Evolutionary conservation across 805 yeast genomes (phyloP), one percentile per base, ranked within the genome.

Genomic region (Teunomyces gatunensis): DNA sequence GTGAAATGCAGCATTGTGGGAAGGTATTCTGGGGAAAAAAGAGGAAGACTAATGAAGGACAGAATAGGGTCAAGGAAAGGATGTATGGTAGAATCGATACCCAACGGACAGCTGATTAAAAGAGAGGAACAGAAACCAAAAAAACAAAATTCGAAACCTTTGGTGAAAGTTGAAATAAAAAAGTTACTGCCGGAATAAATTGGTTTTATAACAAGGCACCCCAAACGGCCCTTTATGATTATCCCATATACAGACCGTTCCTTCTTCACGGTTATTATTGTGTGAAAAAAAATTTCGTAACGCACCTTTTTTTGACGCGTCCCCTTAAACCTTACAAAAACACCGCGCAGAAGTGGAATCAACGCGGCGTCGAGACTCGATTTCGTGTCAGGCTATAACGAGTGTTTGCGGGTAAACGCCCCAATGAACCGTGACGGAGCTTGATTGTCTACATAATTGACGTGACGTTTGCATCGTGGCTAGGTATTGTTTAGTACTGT

Each of bases 131-230:
- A 39, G 34, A 27, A 39, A 39, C 34, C 43, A 27, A 39, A 39
- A 37, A 37, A 11, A 21, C 27, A 11, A 9, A 23, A 32, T 6
- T 15, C 6, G 28, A 37, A 21, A 37, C 40, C 40, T 37, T 29
- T 37, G 40, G 40, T 23, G 28, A 23, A 37, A 37, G 29, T 23
- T 23, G 28, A 27, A 23, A 37, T 23, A 37, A 37, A 37, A 37
- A 37, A 37, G 40, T 37, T 20, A 30, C 27, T 5, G 44, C 17
- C 27, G 23, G 44, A 12, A 29, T 29, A 41, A 46, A 41, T 21
- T 46, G 30, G 46, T 46, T 46, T 46, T 46, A 46, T 46, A 46
- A 25, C 39, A 46, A 45, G 29, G 40, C 30, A 43, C 45, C 45
- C 27, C 23, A 35, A 34, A 33, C 40, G 17, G 40, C 40, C 25